Conservation (phyloP, 768 basidiomycete genomes). For the Agrocybe pediades region DNA sequence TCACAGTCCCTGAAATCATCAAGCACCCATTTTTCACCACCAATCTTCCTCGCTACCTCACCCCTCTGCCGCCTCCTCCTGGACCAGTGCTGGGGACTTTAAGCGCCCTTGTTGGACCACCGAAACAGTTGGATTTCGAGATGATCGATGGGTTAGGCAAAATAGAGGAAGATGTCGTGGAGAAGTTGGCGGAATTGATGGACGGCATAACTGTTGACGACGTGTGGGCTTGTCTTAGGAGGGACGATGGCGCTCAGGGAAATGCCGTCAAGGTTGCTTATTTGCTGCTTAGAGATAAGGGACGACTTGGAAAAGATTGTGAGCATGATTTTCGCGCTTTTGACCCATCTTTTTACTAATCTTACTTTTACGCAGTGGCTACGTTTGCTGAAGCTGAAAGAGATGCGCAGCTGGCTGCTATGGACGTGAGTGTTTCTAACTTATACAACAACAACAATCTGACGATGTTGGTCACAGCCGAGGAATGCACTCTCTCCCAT, state of each 20-base stretch:
- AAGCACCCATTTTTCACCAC: constrained; percentile 88
- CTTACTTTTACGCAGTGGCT: constrained; percentile 48
- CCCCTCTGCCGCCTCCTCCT: constrained; percentile 74
- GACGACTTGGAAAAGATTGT: constrained; percentile 83
- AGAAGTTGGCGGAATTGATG: constrained; percentile 75
- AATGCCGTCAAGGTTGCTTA: constrained; percentile 98
- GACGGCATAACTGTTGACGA: constrained; percentile 78
- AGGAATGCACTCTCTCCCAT: constrained; percentile 69
- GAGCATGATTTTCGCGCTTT: constrained; percentile 36
- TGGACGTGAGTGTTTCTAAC: constrained; percentile 60
- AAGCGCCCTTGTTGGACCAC: constrained; percentile 69
- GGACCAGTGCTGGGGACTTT: constrained; percentile 78
- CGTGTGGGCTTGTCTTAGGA: constrained; percentile 82
- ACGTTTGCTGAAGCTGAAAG: constrained; percentile 85
- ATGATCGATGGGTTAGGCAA: constrained; percentile 91
- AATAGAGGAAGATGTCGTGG: constrained; percentile 90
- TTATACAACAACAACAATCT: no score
- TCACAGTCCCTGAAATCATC: constrained; percentile 90
- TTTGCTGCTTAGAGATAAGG: constrained; percentile 88
- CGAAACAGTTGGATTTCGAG: constrained; percentile 73
- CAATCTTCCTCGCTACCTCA: constrained; percentile 85
- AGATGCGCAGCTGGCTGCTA: constrained; percentile 74
- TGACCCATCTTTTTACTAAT: not conserved
- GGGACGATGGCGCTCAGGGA: constrained; percentile 83
- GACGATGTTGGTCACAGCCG: constrained; percentile 51